phyloP scores from a whole-genome alignment of 345 rosid genomes.

The Pseudoturritis turrita region DNA sequence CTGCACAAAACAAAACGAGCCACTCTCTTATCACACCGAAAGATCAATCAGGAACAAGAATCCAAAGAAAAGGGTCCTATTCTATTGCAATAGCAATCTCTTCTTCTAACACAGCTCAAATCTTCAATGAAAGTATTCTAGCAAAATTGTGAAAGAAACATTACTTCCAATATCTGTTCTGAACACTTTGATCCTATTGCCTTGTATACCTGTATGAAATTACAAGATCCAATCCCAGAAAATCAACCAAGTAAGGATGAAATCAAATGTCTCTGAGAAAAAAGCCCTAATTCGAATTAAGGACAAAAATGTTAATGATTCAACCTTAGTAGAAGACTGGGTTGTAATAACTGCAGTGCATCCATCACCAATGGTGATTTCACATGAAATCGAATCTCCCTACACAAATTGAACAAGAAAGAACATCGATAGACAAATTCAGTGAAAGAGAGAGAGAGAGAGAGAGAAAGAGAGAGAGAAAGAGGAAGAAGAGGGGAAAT shows the following conservation, averaged over 20 bases:
- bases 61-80: neutral
- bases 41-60: neutral
- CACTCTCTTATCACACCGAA: neutral
- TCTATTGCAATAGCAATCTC: neutral
- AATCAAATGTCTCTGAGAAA: neutral
- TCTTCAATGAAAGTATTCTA: neutral
- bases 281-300: neutral
- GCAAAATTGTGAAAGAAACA: constrained; percentile 7
- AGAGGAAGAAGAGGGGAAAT: constrained; percentile 3
- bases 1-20: constrained; percentile 34
- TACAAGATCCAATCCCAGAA: constrained; percentile 4
- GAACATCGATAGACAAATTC: neutral
- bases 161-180: constrained; percentile 65
- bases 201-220: constrained; percentile 59
- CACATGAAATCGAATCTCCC: constrained; percentile 63
- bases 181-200: constrained; percentile 71
- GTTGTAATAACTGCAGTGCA: constrained; percentile 78
- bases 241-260: neutral
- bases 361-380: constrained; percentile 55
- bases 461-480: constrained; percentile 7
- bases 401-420: constrained; percentile 7
- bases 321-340: constrained; percentile 90
- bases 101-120: neutral
- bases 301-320: neutral
- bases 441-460: neutral